phyloP scores from a whole-genome alignment of 495 filamentous ascomycete genomes.

The Halenospora varia region DNA sequence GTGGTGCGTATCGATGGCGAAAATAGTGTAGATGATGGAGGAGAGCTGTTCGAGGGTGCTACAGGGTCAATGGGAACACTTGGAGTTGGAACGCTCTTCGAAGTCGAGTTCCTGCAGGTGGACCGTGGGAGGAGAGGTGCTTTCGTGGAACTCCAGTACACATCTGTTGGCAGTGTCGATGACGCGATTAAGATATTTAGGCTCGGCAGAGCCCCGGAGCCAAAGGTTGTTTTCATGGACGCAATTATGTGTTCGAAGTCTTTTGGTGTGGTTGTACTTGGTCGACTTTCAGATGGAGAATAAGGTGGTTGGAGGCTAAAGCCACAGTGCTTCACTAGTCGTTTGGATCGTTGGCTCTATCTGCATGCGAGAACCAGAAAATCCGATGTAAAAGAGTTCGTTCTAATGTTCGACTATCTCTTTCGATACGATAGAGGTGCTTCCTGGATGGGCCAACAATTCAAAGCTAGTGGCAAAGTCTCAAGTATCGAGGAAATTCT shows the following conservation, averaged over 20 bases:
- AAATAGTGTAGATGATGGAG: conserved; percentile 30
- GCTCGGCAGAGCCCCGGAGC: too few species aligned
- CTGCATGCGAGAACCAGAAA: too few species aligned
- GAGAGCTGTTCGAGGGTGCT: conserved; percentile 41
- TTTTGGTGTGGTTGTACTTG: too few species aligned
- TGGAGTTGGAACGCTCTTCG: conserved; percentile 51
- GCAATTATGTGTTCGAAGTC: too few species aligned
- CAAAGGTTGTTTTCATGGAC: too few species aligned
- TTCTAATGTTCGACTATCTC: conserved; percentile 49
- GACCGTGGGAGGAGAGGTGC: too few species aligned
- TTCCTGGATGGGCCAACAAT: conserved; percentile 61
- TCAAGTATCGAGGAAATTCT: conserved; percentile 50
- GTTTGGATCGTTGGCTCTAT: too few species aligned
- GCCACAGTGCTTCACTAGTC: too few species aligned
- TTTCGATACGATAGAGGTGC: conserved; percentile 60
- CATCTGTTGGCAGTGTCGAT: conserved; percentile 37
- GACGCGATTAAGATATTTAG: conserved; percentile 35
- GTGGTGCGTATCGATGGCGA: too few species aligned
- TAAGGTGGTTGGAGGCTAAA: too few species aligned
- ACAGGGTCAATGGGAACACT: conserved; percentile 53
- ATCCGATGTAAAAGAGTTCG: conserved; percentile 37
- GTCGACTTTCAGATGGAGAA: too few species aligned
- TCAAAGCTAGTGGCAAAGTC: too few species aligned
- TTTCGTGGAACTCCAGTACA: conserved; percentile 46
- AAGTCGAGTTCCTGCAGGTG: conserved; percentile 52